Evolutionary conservation across 2,329 filamentous ascomycete genomes (phyloP).

Genomic region (Colletotrichum plurivorum): DNA sequence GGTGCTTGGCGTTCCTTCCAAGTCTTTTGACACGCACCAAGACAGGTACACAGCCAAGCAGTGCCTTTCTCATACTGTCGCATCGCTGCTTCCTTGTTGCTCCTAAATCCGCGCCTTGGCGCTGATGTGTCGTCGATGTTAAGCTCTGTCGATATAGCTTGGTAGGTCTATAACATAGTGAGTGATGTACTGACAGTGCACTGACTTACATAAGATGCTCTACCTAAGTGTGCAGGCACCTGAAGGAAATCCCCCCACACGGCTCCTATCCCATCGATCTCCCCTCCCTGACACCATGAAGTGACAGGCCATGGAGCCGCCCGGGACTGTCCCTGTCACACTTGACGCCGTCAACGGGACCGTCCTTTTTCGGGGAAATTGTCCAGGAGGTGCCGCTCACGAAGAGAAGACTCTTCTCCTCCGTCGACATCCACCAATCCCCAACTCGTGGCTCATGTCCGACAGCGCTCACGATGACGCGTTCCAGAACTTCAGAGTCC

Average conservation of each 20-base stretch:
- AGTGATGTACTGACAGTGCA: neutral
- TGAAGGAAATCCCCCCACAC: constrained; percentile 12
- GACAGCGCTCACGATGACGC: constrained; percentile 17
- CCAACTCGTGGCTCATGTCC: neutral
- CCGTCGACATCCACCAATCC: neutral
- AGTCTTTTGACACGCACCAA: constrained; percentile 11
- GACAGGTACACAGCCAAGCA: neutral
- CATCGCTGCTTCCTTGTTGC: no score
- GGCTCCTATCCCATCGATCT: constrained; percentile 27
- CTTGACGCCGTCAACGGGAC: constrained; percentile 6
- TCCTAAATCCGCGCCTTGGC: no score
- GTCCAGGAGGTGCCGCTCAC: constrained; percentile 3
- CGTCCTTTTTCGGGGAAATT: constrained; percentile 20
- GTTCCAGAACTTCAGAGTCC: constrained; percentile 24
- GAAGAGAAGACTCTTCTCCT: neutral
- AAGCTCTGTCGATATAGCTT: no score
- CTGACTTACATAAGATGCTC: neutral
- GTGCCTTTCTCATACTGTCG: no score
- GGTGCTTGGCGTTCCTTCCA: constrained; percentile 23
- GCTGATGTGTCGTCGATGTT: no score
- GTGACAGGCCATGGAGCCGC: constrained; percentile 20
- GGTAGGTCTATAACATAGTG: neutral
- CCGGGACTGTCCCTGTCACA: constrained; percentile 12
- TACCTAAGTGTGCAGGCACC: neutral
- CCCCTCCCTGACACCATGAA: constrained; percentile 12